Evolutionary conservation across 352 stramenopile species (phyloP).

Genomic region (Globisporangium acanthophoron): DNA sequence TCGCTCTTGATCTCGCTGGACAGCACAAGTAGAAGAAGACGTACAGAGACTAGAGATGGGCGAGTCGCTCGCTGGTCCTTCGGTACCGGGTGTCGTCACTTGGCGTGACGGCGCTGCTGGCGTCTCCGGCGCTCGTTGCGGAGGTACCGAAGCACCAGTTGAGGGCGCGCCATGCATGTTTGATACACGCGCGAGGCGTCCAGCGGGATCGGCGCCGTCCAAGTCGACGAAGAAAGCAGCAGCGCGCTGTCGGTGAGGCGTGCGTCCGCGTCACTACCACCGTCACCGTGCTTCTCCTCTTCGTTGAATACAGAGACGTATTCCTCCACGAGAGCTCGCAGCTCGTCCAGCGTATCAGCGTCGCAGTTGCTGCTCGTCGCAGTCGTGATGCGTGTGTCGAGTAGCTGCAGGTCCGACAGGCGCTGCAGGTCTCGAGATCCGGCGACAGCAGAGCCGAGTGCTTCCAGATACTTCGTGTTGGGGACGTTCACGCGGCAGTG

Average conservation of each 20-base stretch:
- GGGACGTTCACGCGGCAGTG: slow-evolving; percentile 42
- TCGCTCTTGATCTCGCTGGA: neutral
- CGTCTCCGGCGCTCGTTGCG: slow-evolving; percentile 17
- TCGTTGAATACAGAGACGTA: slow-evolving; percentile 17
- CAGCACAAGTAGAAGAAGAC: too few species aligned
- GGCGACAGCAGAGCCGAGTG: neutral
- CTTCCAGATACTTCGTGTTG: neutral
- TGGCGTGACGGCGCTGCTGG: neutral
- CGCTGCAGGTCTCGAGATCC: neutral
- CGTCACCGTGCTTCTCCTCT: neutral
- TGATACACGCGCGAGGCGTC: neutral
- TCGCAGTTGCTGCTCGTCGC: slow-evolving; percentile 1
- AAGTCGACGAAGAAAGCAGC: neutral
- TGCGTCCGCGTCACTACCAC: neutral
- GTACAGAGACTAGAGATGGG: neutral
- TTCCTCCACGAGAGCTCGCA: slow-evolving; percentile 20
- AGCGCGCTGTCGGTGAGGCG: neutral
- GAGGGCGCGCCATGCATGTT: slow-evolving; percentile 7
- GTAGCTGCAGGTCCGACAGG: neutral
- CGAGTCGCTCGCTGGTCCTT: slow-evolving; percentile 11
- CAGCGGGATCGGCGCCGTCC: neutral
- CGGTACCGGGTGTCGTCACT: neutral
- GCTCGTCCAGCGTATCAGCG: slow-evolving; percentile 16
- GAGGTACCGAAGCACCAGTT: slow-evolving; percentile 22
- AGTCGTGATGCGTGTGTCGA: neutral